These are phyloP conservation scores for Diaporthe sp. DNA, from an alignment of 2,329 filamentous ascomycete species.

Conservation along the genomic window DNA sequence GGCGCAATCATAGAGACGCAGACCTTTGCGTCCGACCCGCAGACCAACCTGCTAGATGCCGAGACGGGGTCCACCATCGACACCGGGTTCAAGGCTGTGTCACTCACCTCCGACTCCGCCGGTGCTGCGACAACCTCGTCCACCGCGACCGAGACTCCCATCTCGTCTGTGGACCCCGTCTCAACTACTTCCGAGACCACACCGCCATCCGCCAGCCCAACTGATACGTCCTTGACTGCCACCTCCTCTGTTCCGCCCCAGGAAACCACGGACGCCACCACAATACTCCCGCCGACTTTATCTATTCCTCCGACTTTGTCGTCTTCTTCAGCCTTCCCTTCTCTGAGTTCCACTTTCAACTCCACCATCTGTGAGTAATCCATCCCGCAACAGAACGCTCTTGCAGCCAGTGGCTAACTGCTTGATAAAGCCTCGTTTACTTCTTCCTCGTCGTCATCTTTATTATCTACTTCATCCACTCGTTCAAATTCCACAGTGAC, in stretches of 20 bases:
- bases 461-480: conserved; percentile 29
- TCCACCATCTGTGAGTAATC: conserved; percentile 40
- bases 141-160: conserved; percentile 32
- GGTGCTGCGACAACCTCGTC: conserved; percentile 34
- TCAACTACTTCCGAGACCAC: conserved; percentile 37
- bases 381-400: neutral
- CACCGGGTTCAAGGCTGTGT: conserved; percentile 43
- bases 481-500: conserved; percentile 30
- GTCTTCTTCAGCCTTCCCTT: conserved; percentile 34
- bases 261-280: conserved; percentile 40
- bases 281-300: conserved; percentile 34
- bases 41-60: conserved; percentile 55
- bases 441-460: conserved; percentile 35
- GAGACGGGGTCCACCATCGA: conserved; percentile 54
- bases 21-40: conserved; percentile 57
- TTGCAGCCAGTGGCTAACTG: neutral
- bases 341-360: conserved; percentile 40
- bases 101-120: conserved; percentile 22
- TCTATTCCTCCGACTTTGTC: conserved; percentile 35
- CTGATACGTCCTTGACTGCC: conserved; percentile 40
- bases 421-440: conserved; percentile 29
- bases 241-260: conserved; percentile 5
- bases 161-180: conserved; percentile 34
- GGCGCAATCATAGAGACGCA: conserved; percentile 60
- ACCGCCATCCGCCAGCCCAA: conserved; percentile 37